A percentile compares a stretch with the other conserved stretches of the same genome.
Conservation (phyloP, 169 alveolate species). For the Cryptosporidium andersoni region DNA sequence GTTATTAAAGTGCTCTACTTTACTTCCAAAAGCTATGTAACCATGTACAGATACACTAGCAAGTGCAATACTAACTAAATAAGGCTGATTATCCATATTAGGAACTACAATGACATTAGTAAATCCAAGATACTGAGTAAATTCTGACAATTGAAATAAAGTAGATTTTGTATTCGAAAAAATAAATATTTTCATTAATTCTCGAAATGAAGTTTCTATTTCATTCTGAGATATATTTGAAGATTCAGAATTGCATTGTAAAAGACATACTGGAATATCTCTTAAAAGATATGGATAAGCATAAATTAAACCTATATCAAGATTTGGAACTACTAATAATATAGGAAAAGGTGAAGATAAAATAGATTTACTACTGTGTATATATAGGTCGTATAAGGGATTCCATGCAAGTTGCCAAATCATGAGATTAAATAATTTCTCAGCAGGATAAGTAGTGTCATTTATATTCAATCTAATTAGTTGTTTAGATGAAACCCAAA, state of each 20-base stretch:
- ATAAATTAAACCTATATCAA: slow-evolving; percentile 15
- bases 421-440: slow-evolving; percentile 13
- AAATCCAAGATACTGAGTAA: slow-evolving; percentile 37
- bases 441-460: slow-evolving; percentile 6
- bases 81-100: slow-evolving; percentile 11
- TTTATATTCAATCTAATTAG: neutral
- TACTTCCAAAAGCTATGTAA: neutral
- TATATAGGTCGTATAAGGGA: slow-evolving; percentile 10
- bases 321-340: slow-evolving; percentile 20
- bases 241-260: slow-evolving; percentile 6
- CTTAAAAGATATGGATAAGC: slow-evolving; percentile 35
- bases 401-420: slow-evolving; percentile 64
- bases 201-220: neutral
- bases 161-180: slow-evolving; percentile 25
- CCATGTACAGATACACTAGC: slow-evolving; percentile 47
- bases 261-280: slow-evolving; percentile 22
- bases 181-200: neutral
- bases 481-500: slow-evolving; percentile 60
- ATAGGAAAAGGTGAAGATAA: slow-evolving; percentile 33
- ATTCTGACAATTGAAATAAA: slow-evolving; percentile 3
- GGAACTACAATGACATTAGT: slow-evolving; percentile 26
- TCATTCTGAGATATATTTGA: neutral
- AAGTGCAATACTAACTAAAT: slow-evolving; percentile 6
- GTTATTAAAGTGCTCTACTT: slow-evolving; percentile 18
- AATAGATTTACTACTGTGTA: neutral